Conservation (phyloP, 2,329 filamentous ascomycete genomes). For the Bipolaris bicolor region DNA sequence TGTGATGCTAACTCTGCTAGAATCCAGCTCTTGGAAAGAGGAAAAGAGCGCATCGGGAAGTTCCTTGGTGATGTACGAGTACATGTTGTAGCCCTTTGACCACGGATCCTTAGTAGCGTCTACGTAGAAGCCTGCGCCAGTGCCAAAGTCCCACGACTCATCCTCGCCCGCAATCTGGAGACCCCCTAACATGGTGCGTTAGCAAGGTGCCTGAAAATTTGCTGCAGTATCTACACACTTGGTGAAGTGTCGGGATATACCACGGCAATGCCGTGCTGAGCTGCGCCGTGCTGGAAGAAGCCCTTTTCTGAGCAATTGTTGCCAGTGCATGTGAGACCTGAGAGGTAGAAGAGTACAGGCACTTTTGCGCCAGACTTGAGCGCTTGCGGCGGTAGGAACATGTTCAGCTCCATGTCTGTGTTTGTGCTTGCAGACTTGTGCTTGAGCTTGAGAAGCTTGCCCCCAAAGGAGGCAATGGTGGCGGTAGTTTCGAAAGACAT, state of each 20-base stretch:
- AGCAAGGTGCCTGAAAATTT: constrained; percentile 13
- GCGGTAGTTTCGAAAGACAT: constrained; percentile 85
- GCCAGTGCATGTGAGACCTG: constrained; percentile 91
- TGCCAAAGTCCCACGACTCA: constrained; percentile 89
- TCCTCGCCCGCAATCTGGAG: constrained; percentile 82
- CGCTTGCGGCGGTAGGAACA: constrained; percentile 83
- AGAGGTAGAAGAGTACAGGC: constrained; percentile 90
- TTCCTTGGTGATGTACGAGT: constrained; percentile 87
- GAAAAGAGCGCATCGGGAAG: constrained; percentile 78
- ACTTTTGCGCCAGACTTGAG: constrained; percentile 64
- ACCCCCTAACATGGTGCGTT: constrained; percentile 61
- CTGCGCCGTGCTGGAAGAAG: constrained; percentile 87
- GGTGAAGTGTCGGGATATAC: constrained; percentile 96
- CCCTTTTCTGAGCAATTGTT: constrained; percentile 80
- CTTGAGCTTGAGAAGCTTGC: constrained; percentile 90
- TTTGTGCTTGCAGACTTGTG: constrained; percentile 79
- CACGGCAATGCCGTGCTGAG: constrained; percentile 83
- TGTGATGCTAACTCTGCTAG: constrained; percentile 75
- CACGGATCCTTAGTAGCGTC: constrained; percentile 81
- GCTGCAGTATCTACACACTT: constrained; percentile 57
- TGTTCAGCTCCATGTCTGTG: constrained; percentile 90
- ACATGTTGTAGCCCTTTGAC: constrained; percentile 85
- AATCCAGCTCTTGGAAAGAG: constrained; percentile 74
- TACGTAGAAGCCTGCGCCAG: constrained; percentile 92
- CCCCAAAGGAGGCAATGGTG: constrained; percentile 89